phyloP scores from a whole-genome alignment of 2,329 filamentous ascomycete genomes.

The Apiospora pterosperma region DNA sequence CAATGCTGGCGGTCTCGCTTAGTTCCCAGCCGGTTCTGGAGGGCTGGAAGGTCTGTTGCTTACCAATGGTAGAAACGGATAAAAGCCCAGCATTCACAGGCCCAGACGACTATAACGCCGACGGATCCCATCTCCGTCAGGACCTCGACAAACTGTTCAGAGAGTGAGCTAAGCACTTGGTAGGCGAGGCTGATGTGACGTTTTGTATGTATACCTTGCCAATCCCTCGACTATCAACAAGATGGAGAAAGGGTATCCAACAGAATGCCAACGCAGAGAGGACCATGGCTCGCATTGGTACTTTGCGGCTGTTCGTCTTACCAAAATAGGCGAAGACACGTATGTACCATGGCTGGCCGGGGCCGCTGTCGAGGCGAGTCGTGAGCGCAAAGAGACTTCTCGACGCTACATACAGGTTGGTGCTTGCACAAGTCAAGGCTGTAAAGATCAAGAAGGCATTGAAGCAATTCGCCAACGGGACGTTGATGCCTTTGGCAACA shows the following conservation, averaged over 20 bases:
- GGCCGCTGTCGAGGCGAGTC: slow-evolving; percentile 23
- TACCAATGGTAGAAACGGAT: slow-evolving; percentile 34
- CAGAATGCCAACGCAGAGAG: slow-evolving; percentile 34
- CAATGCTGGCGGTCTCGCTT: slow-evolving; percentile 12
- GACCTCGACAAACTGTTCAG: slow-evolving; percentile 33
- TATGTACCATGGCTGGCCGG: slow-evolving; percentile 19
- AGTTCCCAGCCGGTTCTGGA: neutral
- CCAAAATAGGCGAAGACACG: slow-evolving; percentile 27
- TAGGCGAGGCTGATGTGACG: too few species aligned
- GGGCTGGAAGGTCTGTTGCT: slow-evolving; percentile 4
- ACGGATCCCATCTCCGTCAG: slow-evolving; percentile 34
- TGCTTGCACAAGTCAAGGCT: slow-evolving; percentile 28
- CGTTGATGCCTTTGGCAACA: slow-evolving; percentile 15
- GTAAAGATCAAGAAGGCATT: slow-evolving; percentile 31
- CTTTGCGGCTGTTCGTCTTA: slow-evolving; percentile 25
- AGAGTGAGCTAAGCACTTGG: slow-evolving; percentile 6
- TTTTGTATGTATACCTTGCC: neutral
- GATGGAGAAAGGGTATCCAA: slow-evolving; percentile 39
- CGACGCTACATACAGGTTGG: slow-evolving; percentile 32
- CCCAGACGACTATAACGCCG: slow-evolving; percentile 35
- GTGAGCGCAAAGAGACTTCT: slow-evolving; percentile 29
- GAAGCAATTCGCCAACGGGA: slow-evolving; percentile 21
- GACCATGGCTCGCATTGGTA: slow-evolving; percentile 35
- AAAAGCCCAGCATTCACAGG: slow-evolving; percentile 37
- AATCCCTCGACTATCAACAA: slow-evolving; percentile 17